A percentile compares a stretch with the other conserved stretches of the same genome.
Conservation (phyloP, 108 stramenopile species). For the Schizochytrium sp. region DNA sequence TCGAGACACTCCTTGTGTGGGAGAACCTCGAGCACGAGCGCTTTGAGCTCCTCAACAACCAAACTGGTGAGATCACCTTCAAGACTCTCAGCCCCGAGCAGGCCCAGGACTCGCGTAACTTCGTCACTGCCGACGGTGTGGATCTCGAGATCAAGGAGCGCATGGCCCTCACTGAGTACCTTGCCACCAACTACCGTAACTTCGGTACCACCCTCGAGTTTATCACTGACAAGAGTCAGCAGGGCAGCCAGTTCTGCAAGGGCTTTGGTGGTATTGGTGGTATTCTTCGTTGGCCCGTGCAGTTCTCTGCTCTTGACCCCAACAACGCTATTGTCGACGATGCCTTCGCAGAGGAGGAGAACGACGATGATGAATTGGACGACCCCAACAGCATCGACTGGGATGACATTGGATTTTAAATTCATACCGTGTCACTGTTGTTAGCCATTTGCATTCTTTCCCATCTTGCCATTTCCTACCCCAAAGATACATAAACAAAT, state of each 20-base stretch:
- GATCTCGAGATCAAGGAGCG: slow-evolving; percentile 92
- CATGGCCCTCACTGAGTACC: slow-evolving; percentile 94
- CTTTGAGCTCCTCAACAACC: slow-evolving; percentile 79
- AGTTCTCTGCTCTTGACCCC: slow-evolving; percentile 85
- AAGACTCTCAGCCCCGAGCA: slow-evolving; percentile 82
- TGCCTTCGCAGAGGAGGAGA: neutral
- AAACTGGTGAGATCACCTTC: slow-evolving; percentile 85
- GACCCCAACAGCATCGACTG: slow-evolving; percentile 55
- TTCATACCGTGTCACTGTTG: neutral
- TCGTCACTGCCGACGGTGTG: slow-evolving; percentile 87
- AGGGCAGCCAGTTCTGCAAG: slow-evolving; percentile 97
- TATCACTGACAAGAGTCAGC: slow-evolving; percentile 94
- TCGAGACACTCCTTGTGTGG: slow-evolving; percentile 89
- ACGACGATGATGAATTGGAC: slow-evolving; percentile 4
- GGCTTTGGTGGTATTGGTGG: slow-evolving; percentile 99
- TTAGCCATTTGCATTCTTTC: neutral
- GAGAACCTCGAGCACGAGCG: slow-evolving; percentile 62
- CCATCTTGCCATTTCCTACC: neutral
- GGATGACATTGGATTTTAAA: slow-evolving; percentile 60
- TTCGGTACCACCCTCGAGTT: slow-evolving; percentile 98
- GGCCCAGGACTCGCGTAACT: slow-evolving; percentile 67
- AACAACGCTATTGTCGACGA: slow-evolving; percentile 3
- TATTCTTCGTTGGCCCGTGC: slow-evolving; percentile 96
- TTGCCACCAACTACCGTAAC: slow-evolving; percentile 96
- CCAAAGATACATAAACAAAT: neutral